Percentiles rank a stretch among this genome's conserved stretches.
These are phyloP conservation scores for Lathyrus aphaca DNA, from an alignment of 306 rosid genomes.

Conservation along the genomic window DNA sequence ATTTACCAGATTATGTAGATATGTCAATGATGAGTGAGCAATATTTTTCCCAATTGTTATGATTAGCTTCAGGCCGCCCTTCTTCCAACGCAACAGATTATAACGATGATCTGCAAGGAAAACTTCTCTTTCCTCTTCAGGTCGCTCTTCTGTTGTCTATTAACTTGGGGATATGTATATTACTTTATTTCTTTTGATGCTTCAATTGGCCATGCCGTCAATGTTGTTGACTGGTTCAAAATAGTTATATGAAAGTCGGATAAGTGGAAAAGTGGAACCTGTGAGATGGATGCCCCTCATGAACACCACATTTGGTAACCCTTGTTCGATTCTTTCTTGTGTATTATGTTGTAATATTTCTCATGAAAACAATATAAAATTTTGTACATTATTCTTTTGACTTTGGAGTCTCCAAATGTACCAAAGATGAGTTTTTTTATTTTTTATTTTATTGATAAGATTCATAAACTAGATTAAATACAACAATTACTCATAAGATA, in stretches of 20 bases:
- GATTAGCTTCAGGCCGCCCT: constrained; percentile 30
- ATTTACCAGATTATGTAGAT: constrained; percentile 11
- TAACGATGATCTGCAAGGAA: constrained; percentile 28
- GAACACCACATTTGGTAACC: constrained; percentile 42
- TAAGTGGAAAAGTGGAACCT: constrained; percentile 57
- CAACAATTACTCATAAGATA: constrained; percentile 24
- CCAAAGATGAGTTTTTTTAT: neutral
- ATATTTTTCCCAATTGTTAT: constrained; percentile 24
- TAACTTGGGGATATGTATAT: constrained; percentile 32
- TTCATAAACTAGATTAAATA: constrained; percentile 31
- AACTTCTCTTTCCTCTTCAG: constrained; percentile 14
- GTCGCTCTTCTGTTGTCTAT: constrained; percentile 6
- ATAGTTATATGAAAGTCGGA: constrained; percentile 55
- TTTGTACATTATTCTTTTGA: constrained; percentile 37
- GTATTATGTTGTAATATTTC: constrained; percentile 51
- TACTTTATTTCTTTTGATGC: constrained; percentile 33
- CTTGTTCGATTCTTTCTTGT: constrained; percentile 47
- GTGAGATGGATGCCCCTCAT: constrained; percentile 48
- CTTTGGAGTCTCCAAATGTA: constrained; percentile 31
- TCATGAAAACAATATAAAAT: constrained; percentile 45
- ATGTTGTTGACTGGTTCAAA: constrained; percentile 42
- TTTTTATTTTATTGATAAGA: constrained; percentile 22
- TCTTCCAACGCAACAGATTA: neutral
- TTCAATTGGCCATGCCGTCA: constrained; percentile 34
- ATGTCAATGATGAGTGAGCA: constrained; percentile 23